Base-by-base conservation (phyloP, 257 asterid genomes). In the Echites panduratus region DNA sequence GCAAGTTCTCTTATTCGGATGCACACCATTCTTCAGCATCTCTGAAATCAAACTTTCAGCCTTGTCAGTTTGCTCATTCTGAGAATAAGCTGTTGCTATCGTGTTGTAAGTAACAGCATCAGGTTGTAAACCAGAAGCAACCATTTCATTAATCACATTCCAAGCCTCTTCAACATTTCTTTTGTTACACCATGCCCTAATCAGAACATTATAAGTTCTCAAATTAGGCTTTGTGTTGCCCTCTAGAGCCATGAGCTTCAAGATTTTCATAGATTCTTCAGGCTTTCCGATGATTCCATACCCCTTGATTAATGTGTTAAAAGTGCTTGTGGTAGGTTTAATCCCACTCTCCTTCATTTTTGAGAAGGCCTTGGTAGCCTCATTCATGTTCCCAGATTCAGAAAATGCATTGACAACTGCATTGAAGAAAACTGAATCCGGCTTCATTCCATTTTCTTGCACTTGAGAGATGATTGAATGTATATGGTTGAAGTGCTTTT, bases 381-480 rank as follows among this genome's bases (percentile, higher is more conserved):
- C 90, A 66, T 85, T 88, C 91, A 89, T 86, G 77, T 90, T 82
- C 65, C 96, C 91, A 12, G 91, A 84, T 84, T 89, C 91, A 26
- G 97, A 78, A 76, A 85, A 87, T 1, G 96, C 91, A 82, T 90
- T 84, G 58, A 90, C 84, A n/a, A 82, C 88, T 17, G 93, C 91
- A 44, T 87, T 87, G 65, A 84, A 85, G 84, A 87, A 90, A 48
- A 87, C 79, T 2, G 87, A 84, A 78, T 90, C 93, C 3, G 89
- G 91, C 84, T 75, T 79, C 83, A 82, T 76, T 63, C 84, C 79
- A 24, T 68, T 81, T 47, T 83, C 79, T 73, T 82, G 78, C 75
- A 90, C 93, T 64, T 74, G 77, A 49, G 88, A 76, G 74, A 88
- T 78, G 59, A 90, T 84, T 19, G 84, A 67, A 73, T 83, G 81